phyloP scores from a whole-genome alignment of 2,329 filamentous ascomycete genomes.

The Aspergillus fumigatiaffinis region DNA sequence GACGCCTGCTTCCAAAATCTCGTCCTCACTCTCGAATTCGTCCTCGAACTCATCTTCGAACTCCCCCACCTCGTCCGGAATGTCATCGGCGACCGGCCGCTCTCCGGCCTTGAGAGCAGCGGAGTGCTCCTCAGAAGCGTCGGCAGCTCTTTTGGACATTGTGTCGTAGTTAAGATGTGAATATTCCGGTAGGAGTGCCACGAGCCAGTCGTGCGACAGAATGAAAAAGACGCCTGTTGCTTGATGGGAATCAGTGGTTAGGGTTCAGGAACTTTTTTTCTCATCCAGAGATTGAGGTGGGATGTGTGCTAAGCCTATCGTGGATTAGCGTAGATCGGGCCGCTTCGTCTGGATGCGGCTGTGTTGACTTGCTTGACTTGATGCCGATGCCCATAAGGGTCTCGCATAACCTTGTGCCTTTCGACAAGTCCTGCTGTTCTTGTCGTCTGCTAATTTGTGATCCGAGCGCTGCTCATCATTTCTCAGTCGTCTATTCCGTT shows the following conservation, averaged over 20 bases:
- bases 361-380: constrained; percentile 6
- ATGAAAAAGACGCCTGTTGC: constrained; percentile 10
- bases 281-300: constrained; percentile 21
- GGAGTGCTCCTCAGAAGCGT: constrained; percentile 47
- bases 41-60: constrained; percentile 84
- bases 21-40: constrained; percentile 90
- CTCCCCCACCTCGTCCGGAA: constrained; percentile 55
- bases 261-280: constrained; percentile 28
- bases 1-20: constrained; percentile 90
- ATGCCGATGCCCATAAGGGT: background rate
- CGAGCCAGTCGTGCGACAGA: constrained; percentile 20
- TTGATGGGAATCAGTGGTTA: constrained; percentile 7
- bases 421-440: background rate
- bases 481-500: background rate
- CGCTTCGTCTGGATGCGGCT: constrained; percentile 12
- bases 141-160: constrained; percentile 61
- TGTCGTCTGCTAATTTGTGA: background rate
- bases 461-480: background rate
- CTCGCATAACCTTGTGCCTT: background rate
- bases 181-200: constrained; percentile 5
- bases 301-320: constrained; percentile 29
- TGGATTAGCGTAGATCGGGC: constrained; percentile 30
- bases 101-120: constrained; percentile 60
- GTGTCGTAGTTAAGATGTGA: constrained; percentile 13
- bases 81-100: constrained; percentile 49